Base-by-base conservation (phyloP, 306 rosid species). In the Vicia sativa region DNA sequence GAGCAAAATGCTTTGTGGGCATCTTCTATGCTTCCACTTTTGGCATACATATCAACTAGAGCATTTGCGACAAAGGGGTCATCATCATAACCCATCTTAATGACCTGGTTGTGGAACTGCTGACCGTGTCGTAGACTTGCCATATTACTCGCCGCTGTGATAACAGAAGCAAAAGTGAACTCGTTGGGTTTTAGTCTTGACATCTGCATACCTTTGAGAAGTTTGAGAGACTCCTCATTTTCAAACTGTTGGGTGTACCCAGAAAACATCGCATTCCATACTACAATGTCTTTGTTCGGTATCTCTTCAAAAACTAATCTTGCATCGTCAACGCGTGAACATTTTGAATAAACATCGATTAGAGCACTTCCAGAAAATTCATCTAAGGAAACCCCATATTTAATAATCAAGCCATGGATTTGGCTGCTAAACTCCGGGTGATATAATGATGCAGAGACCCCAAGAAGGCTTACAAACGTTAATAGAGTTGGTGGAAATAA, bases 221-320 rank as follows among this genome's bases (percentile, higher is more conserved):
- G 85, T 56, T 85, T 84, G 74, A 92, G 82, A 76, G 92, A 90
- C 73, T 89, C 90, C 55, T 84, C 96, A 50, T 78, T 78, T 87
- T 89, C 85, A 29, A 41, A 50, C 42, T 77, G 81, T 61, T 85
- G 90, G 54, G 75, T 50, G 70, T 84, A 86, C 23, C 97, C 96
- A 5, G 79, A 84, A 69, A 89, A 80, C 90, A 89, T 78, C 6
- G 97, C 90, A 85, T 82, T 92, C 97, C 97, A 92, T 38, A 92
- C 82, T 16, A 92, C 97, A 61, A 89, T 81, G 68, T 92, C 97
- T 80, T 83, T 87, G 65, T 79, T 80, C 50, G 48, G 31, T 77
- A 82, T 81, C 81, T 83, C 90, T 56, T 89, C 92, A 48, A 92
- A 92, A 67, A 86, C 91, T 72, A 82, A 74, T 71, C 81, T 69